These are phyloP conservation scores for Erysimum cheiri DNA, from an alignment of 441 rosid genomes.

Conservation along the genomic window DNA sequence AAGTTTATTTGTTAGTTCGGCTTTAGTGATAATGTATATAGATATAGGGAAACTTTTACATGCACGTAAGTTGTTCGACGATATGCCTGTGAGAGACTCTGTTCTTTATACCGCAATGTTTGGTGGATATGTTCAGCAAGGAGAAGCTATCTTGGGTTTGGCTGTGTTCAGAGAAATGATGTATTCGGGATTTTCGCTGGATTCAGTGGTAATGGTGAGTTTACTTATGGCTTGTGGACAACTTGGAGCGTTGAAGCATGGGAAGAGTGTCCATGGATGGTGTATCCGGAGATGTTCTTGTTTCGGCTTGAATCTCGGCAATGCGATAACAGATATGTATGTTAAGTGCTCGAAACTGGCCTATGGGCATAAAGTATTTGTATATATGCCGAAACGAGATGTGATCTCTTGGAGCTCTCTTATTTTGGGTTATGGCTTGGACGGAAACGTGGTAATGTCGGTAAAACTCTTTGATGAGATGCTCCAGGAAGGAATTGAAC, in stretches of 20 bases:
- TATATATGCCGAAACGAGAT: slow-evolving; percentile 51
- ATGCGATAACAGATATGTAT: slow-evolving; percentile 61
- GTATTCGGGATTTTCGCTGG: slow-evolving; percentile 44
- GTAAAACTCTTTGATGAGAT: slow-evolving; percentile 54
- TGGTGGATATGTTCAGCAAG: slow-evolving; percentile 65
- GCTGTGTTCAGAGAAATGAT: slow-evolving; percentile 54
- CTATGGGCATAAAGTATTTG: slow-evolving; percentile 50
- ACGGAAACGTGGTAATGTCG: slow-evolving; percentile 48
- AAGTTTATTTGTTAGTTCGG: slow-evolving; percentile 59
- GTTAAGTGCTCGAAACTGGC: slow-evolving; percentile 51
- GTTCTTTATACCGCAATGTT: slow-evolving; percentile 67
- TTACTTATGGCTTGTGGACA: slow-evolving; percentile 59
- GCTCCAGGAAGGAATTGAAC: slow-evolving; percentile 46
- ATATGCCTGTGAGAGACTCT: slow-evolving; percentile 55
- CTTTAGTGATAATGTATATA: slow-evolving; percentile 53
- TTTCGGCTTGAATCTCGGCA: slow-evolving; percentile 59
- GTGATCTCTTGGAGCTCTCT: slow-evolving; percentile 75
- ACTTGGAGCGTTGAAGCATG: slow-evolving; percentile 57
- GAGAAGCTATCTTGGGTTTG: slow-evolving; percentile 53
- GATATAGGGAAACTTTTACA: slow-evolving; percentile 35
- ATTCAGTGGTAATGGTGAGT: slow-evolving; percentile 72
- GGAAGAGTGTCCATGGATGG: slow-evolving; percentile 71
- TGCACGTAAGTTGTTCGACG: slow-evolving; percentile 61
- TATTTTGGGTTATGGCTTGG: slow-evolving; percentile 62
- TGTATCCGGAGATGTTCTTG: slow-evolving; percentile 52